Percentiles rank a stretch among this genome's conserved stretches.
These are phyloP conservation scores for Rhipidocladum racemiflorum DNA, from an alignment of 176 grass and related monocot species.

Conservation along the genomic window DNA sequence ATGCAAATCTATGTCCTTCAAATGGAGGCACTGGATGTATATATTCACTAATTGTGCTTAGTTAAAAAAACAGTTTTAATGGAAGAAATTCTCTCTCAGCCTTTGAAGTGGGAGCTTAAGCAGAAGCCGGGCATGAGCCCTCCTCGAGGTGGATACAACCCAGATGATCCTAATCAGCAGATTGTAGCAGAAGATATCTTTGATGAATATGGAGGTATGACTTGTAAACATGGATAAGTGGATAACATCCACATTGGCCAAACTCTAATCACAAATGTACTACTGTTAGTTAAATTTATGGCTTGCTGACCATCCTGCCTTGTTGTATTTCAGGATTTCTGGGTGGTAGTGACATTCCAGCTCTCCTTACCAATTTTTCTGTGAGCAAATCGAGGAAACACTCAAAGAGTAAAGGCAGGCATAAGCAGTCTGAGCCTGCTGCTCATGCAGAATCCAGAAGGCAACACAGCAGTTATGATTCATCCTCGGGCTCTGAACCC, in stretches of 20 bases:
- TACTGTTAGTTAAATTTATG: background rate
- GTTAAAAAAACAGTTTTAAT: conserved; percentile 11
- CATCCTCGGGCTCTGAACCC: conserved; percentile 31
- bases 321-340: conserved; percentile 70
- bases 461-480: conserved; percentile 27
- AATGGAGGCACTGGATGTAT: background rate
- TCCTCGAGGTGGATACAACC: conserved; percentile 79
- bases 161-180: conserved; percentile 95
- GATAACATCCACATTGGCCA: background rate
- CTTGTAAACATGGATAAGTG: background rate
- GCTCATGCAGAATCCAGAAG: conserved; percentile 25
- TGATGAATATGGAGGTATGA: conserved; percentile 97
- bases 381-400: conserved; percentile 61
- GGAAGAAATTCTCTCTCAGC: conserved; percentile 36
- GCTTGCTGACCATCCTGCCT: background rate
- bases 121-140: conserved; percentile 95
- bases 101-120: conserved; percentile 98
- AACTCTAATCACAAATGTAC: background rate
- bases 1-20: background rate
- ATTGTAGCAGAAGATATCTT: conserved; percentile 96
- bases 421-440: conserved; percentile 22
- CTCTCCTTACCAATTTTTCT: conserved; percentile 68
- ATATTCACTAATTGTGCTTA: background rate
- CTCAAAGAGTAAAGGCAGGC: conserved; percentile 61
- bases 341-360: conserved; percentile 59